Conservation (phyloP, 2,329 filamentous ascomycete genomes). For the Xylariaceae sp. region DNA sequence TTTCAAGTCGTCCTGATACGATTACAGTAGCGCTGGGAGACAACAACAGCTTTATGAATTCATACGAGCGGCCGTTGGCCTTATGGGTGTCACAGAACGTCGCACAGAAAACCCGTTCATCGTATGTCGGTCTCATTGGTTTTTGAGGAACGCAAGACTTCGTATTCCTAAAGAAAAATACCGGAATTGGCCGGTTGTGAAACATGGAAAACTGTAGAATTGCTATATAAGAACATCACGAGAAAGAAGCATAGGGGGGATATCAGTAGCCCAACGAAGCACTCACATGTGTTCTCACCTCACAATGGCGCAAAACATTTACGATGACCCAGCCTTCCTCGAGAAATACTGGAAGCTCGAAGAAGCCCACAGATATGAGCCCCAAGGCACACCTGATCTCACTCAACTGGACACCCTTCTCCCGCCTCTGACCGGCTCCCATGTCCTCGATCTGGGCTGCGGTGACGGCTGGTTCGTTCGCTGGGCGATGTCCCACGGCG, state of each 20-base stretch:
- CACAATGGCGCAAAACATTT: conserved; percentile 2
- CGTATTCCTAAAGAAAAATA: no score
- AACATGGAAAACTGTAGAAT: no score
- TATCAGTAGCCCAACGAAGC: background rate
- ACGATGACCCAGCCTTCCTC: conserved; percentile 1
- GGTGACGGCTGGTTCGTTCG: conserved; percentile 2
- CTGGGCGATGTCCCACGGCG: background rate
- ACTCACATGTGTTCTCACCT: background rate
- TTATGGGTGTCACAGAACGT: no score
- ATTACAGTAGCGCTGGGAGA: no score
- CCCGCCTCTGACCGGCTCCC: background rate
- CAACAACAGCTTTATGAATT: no score
- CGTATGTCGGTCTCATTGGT: no score
- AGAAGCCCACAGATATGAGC: background rate
- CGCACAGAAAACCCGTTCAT: no score
- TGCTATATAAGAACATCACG: conserved; percentile 1
- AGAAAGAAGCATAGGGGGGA: background rate
- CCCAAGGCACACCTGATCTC: background rate
- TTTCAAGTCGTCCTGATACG: no score
- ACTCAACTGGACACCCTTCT: background rate
- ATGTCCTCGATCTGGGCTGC: conserved; percentile 1
- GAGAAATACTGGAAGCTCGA: background rate
- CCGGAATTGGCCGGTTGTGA: no score
- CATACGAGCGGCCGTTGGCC: no score
- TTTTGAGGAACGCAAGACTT: no score